A percentile compares a stretch with the other conserved stretches of the same genome.
phyloP scores from a whole-genome alignment of 2,329 filamentous ascomycete species.

The Alternaria sp. region DNA sequence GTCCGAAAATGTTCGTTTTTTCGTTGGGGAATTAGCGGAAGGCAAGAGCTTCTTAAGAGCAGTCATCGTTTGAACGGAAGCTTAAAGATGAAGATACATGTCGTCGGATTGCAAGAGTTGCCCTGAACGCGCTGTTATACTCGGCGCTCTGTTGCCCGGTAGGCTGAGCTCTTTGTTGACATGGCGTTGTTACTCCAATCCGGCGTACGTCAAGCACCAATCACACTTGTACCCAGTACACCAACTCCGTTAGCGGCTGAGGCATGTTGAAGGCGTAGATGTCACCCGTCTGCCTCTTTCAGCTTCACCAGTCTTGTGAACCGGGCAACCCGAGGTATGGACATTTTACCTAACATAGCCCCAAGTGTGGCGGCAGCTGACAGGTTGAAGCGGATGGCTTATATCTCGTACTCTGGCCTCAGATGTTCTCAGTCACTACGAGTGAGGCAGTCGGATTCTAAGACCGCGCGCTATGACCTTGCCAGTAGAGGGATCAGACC shows the following conservation, averaged over 20 bases:
- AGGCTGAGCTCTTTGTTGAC: background rate
- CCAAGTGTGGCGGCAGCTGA: background rate
- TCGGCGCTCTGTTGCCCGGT: background rate
- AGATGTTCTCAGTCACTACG: no score
- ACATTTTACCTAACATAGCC: background rate
- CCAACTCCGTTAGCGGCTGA: background rate
- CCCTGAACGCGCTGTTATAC: background rate
- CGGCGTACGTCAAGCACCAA: background rate
- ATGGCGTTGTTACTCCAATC: background rate
- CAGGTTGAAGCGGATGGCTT: background rate
- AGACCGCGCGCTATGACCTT: no score
- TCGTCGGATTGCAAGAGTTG: background rate
- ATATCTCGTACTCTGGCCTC: background rate
- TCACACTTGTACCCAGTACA: background rate
- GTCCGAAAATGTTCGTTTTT: no score
- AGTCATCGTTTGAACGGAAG: no score
- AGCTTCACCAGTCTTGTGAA: background rate
- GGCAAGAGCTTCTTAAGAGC: no score
- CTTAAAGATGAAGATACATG: no score
- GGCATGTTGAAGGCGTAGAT: background rate
- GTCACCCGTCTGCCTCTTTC: background rate
- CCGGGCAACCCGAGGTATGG: background rate
- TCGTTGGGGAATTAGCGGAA: no score
- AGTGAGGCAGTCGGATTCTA: no score
- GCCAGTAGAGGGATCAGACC: no score